These are phyloP conservation scores for Nevesoporus exiguus DNA, from an alignment of 768 basidiomycete species.

Conservation along the genomic window DNA sequence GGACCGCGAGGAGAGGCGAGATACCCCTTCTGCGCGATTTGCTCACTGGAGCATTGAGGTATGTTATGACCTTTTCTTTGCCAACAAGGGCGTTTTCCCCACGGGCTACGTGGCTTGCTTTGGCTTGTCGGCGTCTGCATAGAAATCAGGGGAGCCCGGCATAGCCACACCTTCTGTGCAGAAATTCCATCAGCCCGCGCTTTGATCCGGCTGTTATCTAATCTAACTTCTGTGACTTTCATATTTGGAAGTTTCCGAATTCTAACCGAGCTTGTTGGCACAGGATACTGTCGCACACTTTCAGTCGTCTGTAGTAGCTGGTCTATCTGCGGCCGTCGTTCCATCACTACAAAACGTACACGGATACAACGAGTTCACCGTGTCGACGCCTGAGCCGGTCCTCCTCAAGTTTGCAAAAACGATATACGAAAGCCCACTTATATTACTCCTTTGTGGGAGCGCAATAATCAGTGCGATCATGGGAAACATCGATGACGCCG, in stretches of 20 bases:
- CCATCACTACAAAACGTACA: conserved; percentile 59
- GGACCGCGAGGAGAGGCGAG: conserved; percentile 33
- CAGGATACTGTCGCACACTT: conserved; percentile 77
- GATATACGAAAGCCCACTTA: conserved; percentile 93
- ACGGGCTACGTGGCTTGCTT: neutral
- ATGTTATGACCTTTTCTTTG: conserved; percentile 19
- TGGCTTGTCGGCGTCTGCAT: neutral
- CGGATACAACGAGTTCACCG: conserved; percentile 94
- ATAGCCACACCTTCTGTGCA: conserved; percentile 9
- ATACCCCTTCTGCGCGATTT: conserved; percentile 66
- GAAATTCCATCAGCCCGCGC: neutral
- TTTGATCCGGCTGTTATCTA: neutral
- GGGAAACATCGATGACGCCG: conserved; percentile 94
- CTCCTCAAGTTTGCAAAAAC: conserved; percentile 90
- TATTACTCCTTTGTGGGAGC: conserved; percentile 86
- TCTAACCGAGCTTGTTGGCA: conserved; percentile 4
- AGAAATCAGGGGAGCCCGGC: conserved; percentile 9
- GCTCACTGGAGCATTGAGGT: conserved; percentile 67
- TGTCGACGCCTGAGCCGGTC: conserved; percentile 74
- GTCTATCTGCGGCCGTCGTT: conserved; percentile 63
- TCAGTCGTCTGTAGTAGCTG: conserved; percentile 56
- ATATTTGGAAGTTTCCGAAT: neutral
- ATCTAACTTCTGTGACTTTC: neutral
- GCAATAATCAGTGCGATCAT: conserved; percentile 85
- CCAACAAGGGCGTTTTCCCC: neutral